Conservation (phyloP, 352 stramenopile species). For the Phytophthora citrophthora region DNA sequence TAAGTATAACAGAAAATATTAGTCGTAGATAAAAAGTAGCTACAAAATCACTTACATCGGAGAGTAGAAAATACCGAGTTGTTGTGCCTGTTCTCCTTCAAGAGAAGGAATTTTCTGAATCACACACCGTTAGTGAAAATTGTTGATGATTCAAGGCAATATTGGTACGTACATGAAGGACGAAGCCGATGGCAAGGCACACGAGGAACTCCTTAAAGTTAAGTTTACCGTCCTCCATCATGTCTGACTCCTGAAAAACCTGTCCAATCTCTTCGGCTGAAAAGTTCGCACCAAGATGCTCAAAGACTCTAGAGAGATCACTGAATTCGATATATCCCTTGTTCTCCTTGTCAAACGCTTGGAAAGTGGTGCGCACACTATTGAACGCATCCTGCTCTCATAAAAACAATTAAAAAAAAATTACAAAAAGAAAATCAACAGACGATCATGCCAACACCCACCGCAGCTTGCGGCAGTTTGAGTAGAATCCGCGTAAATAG, state of each 20-base stretch:
- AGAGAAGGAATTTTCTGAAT: conserved; percentile 79
- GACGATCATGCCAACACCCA: conserved; percentile 13
- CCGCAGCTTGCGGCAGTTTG: conserved; percentile 71
- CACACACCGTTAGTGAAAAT: neutral
- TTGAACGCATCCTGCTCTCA: conserved; percentile 66
- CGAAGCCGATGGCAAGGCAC: conserved; percentile 86
- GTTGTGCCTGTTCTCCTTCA: conserved; percentile 49
- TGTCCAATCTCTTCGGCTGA: conserved; percentile 75
- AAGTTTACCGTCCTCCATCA: conserved; percentile 79
- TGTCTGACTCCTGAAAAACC: conserved; percentile 85
- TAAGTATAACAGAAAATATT: neutral
- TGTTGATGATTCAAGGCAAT: neutral
- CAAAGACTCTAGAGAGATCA: conserved; percentile 75
- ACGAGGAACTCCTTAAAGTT: conserved; percentile 91
- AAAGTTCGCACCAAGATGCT: conserved; percentile 79
- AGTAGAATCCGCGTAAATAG: conserved; percentile 84
- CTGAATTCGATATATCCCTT: conserved; percentile 83
- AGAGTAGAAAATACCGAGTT: conserved; percentile 83
- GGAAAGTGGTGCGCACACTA: conserved; percentile 77
- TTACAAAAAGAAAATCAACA: neutral
- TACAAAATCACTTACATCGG: conserved; percentile 50
- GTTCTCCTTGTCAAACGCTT: conserved; percentile 61
- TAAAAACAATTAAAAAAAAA: too few species aligned
- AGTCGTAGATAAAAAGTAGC: too few species aligned
- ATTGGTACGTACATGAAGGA: conserved; percentile 73